A percentile compares a stretch with the other conserved stretches of the same genome.
Conservation (phyloP, 2,329 filamentous ascomycete genomes). For the Neoscytalidium dimidiatum region DNA sequence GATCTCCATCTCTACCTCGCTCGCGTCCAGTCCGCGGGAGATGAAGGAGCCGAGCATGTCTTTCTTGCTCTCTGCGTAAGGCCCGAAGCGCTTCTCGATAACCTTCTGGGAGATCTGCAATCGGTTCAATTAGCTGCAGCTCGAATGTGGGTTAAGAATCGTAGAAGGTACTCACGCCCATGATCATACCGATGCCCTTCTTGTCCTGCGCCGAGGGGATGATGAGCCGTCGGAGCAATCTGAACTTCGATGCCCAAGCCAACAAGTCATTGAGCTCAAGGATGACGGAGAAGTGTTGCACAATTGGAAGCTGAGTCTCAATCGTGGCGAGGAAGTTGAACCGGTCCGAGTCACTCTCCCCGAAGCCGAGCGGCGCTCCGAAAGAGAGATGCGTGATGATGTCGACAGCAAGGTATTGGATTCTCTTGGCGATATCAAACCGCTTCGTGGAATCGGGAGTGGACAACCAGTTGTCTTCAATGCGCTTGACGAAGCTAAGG, state of each 20-base stretch:
- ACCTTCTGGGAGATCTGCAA: slow-evolving; percentile 39
- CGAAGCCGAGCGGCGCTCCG: slow-evolving; percentile 50
- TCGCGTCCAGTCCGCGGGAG: slow-evolving; percentile 40
- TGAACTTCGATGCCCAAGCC: neutral
- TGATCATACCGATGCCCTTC: slow-evolving; percentile 23
- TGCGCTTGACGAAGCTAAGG: neutral
- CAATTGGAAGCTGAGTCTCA: neutral
- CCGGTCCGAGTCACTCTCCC: slow-evolving; percentile 48
- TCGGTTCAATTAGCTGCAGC: neutral
- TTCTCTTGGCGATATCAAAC: slow-evolving; percentile 41
- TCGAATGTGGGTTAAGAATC: no score
- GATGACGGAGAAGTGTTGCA: neutral
- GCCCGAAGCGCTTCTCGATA: slow-evolving; percentile 50
- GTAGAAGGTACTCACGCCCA: slow-evolving; percentile 13
- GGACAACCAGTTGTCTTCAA: slow-evolving; percentile 19
- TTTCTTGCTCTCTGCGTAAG: slow-evolving; percentile 40
- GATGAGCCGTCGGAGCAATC: neutral
- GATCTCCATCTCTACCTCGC: slow-evolving; percentile 47
- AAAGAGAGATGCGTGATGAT: slow-evolving; percentile 45
- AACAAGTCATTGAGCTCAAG: neutral
- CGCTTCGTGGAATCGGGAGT: slow-evolving; percentile 29
- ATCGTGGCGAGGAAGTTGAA: slow-evolving; percentile 49
- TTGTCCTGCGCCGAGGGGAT: neutral
- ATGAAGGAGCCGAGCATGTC: slow-evolving; percentile 60
- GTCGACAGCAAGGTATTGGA: slow-evolving; percentile 44